Conservation (phyloP, 2,329 filamentous ascomycete genomes). For the Albophoma yamanashiensis region DNA sequence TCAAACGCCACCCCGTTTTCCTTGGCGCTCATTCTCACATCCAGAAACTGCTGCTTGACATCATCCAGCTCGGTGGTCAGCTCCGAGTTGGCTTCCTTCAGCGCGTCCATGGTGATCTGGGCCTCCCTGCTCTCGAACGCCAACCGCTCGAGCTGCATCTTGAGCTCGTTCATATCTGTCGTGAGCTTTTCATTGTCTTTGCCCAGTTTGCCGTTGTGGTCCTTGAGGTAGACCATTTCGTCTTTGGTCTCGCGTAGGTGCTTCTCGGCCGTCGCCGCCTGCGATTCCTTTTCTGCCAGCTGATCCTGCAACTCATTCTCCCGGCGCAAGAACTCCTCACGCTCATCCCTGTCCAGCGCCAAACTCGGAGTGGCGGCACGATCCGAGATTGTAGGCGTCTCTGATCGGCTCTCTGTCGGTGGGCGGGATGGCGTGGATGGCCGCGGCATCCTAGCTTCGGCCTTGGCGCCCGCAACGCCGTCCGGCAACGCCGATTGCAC, state of each 20-base stretch:
- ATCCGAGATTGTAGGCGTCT: constrained; percentile 61
- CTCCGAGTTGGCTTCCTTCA: constrained; percentile 93
- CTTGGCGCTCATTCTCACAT: constrained; percentile 93
- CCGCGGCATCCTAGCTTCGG: constrained; percentile 33
- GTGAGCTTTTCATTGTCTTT: constrained; percentile 86
- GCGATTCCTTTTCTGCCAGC: constrained; percentile 82
- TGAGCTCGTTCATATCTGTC: constrained; percentile 80
- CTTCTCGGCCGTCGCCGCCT: constrained; percentile 70
- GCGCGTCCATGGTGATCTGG: constrained; percentile 91
- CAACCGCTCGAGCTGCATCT: constrained; percentile 93
- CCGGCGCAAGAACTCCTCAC: constrained; percentile 86
- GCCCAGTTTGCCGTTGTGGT: constrained; percentile 70
- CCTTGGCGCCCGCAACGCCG: constrained; percentile 21
- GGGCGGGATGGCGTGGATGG: constrained; percentile 43
- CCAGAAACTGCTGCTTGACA: constrained; percentile 88
- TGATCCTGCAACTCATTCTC: constrained; percentile 98
- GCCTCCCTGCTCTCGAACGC: constrained; percentile 95
- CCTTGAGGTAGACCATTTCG: constrained; percentile 75
- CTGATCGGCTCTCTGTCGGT: constrained; percentile 46
- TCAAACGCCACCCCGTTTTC: constrained; percentile 83
- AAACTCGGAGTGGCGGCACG: constrained; percentile 79
- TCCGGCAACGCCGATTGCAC: constrained; percentile 53
- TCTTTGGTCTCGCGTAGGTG: constrained; percentile 73
- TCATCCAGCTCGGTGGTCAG: constrained; percentile 88
- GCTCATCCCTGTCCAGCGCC: constrained; percentile 88